Percentiles rank a stretch among this genome's conserved stretches.
These are phyloP conservation scores for Umbelopsis sp. DNA, from an alignment of 192 early-diverging fungal species.

Conservation along the genomic window DNA sequence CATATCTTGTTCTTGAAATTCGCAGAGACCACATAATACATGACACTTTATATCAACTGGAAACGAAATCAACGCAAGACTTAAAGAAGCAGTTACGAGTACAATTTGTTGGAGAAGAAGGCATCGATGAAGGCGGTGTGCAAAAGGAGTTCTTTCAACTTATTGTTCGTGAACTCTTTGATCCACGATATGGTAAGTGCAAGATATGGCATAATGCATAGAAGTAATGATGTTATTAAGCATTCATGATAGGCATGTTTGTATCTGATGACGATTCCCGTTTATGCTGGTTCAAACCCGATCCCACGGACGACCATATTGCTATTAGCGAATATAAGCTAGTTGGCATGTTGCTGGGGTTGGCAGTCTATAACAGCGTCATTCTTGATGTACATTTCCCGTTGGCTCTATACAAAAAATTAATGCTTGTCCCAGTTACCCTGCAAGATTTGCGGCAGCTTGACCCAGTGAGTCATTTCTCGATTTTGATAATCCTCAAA, in stretches of 20 bases:
- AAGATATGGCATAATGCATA: not conserved
- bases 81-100: conserved; percentile 89
- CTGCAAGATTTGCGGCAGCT: conserved; percentile 77
- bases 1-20: conserved; percentile 74
- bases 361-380: conserved; percentile 91
- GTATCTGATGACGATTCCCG: conserved; percentile 78
- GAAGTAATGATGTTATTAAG: not conserved
- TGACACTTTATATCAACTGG: conserved; percentile 70
- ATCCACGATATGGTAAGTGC: conserved; percentile 72
- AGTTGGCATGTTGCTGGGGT: conserved; percentile 83
- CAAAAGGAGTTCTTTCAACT: conserved; percentile 95
- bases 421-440: conserved; percentile 66
- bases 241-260: conserved; percentile 58
- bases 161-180: conserved; percentile 86
- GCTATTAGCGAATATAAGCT: conserved; percentile 81
- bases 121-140: conserved; percentile 92
- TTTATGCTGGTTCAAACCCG: conserved; percentile 84
- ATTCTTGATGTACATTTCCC: conserved; percentile 94
- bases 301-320: conserved; percentile 49
- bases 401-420: conserved; percentile 83
- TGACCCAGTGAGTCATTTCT: conserved; percentile 59
- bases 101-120: conserved; percentile 91
- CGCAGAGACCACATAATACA: conserved; percentile 71
- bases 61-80: conserved; percentile 80
- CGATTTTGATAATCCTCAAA: too few relatives aligned